Evolutionary conservation across 805 yeast species (phyloP).

Genomic region (Candida adriatica): DNA sequence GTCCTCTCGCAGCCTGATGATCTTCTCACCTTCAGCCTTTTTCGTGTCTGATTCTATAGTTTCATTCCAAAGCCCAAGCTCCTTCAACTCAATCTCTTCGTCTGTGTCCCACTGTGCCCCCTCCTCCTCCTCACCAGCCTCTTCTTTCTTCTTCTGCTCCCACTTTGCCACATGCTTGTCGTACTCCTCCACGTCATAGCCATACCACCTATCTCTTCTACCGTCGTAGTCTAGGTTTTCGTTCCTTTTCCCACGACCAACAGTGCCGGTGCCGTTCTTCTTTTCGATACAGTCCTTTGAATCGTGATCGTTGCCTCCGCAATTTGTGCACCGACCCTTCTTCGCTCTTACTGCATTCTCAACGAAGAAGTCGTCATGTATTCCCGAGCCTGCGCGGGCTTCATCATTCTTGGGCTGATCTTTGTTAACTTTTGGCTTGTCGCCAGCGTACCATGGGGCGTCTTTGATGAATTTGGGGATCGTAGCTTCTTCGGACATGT

Average conservation of each 20-base stretch:
- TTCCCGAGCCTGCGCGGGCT: constrained; percentile 52
- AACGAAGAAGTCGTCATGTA: constrained; percentile 36
- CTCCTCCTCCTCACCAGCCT: constrained; percentile 9
- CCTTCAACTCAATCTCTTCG: constrained; percentile 36
- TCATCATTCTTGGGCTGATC: constrained; percentile 23
- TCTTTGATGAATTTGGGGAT: constrained; percentile 34
- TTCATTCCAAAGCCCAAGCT: constrained; percentile 29
- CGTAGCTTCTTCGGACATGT: no score
- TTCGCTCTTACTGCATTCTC: constrained; percentile 8
- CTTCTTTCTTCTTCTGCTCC: constrained; percentile 27
- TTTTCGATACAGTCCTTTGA: constrained; percentile 49
- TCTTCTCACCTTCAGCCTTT: constrained; percentile 33
- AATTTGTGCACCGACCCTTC: constrained; percentile 45
- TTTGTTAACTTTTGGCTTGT: constrained; percentile 11
- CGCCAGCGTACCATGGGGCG: constrained; percentile 34
- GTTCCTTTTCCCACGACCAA: constrained; percentile 13
- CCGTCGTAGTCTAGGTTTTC: constrained; percentile 24
- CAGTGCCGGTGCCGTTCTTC: constrained; percentile 13
- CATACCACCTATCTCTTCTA: constrained; percentile 42
- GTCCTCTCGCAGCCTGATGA: constrained; percentile 65
- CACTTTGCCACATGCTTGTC: constrained; percentile 41
- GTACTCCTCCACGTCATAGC: constrained; percentile 62
- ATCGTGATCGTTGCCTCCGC: constrained; percentile 45
- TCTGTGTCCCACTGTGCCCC: constrained; percentile 29
- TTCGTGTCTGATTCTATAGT: constrained; percentile 7